Conservation (phyloP, 2,329 filamentous ascomycete genomes). For the Thelonectria blattea region DNA sequence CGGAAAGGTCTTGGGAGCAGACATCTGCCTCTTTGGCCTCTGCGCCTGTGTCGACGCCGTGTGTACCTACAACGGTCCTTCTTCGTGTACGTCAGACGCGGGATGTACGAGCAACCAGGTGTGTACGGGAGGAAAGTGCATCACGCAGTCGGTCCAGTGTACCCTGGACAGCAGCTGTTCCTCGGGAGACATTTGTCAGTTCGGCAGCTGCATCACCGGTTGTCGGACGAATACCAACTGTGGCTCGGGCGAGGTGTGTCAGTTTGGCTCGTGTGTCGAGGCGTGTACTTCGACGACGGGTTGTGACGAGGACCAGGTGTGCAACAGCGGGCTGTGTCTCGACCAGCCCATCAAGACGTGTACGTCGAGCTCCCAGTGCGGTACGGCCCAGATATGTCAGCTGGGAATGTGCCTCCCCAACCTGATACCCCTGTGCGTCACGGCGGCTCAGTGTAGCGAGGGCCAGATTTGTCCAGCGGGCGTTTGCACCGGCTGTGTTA, state of each 20-base stretch:
- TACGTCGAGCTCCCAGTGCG: constrained; percentile 6
- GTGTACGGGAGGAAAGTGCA: constrained; percentile 5
- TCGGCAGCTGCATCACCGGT: constrained; percentile 14
- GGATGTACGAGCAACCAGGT: not conserved
- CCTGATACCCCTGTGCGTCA: constrained; percentile 11
- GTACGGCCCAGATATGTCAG: constrained; percentile 8
- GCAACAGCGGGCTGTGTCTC: constrained; percentile 1
- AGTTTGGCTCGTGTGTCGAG: constrained; percentile 9
- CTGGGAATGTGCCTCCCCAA: constrained; percentile 11
- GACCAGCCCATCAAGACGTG: not conserved
- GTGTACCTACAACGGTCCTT: constrained; percentile 15
- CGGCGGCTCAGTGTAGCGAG: not conserved
- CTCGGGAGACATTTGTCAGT: constrained; percentile 13
- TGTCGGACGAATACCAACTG: constrained; percentile 15
- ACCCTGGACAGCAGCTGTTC: constrained; percentile 2
- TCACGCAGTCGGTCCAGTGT: constrained; percentile 3
- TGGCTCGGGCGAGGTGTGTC: not conserved
- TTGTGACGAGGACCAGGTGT: constrained; percentile 3
- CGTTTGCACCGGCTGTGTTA: constrained; percentile 7
- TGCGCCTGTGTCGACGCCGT: constrained; percentile 8
- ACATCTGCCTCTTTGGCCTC: constrained; percentile 14
- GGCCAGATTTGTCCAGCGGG: constrained; percentile 17
- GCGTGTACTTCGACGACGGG: not conserved
- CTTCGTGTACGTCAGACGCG: not conserved
- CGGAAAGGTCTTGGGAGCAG: not conserved